A percentile compares a stretch with the other conserved stretches of the same genome.
Conservation (phyloP, 2,329 filamentous ascomycete genomes). For the Fusarium sp. region DNA sequence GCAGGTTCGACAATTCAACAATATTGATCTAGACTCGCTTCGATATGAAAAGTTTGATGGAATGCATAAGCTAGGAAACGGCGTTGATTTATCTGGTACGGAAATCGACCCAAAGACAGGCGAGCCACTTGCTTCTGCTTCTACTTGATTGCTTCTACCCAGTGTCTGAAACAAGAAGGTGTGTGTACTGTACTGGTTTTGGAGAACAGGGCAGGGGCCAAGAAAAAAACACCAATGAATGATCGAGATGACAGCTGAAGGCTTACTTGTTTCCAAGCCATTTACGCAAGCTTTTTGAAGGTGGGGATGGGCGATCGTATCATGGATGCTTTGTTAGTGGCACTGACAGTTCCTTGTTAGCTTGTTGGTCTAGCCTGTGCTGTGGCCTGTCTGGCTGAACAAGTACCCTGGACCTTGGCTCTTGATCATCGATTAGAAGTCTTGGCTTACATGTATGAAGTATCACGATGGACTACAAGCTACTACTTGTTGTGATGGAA, state of each 20-base stretch:
- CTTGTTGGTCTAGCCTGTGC: not conserved
- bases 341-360: constrained; percentile 1
- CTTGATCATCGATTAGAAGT: constrained; percentile 16
- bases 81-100: constrained; percentile 52
- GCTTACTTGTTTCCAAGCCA: constrained; percentile 34
- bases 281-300: constrained; percentile 39
- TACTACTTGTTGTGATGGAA: not conserved
- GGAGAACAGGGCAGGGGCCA: not conserved
- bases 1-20: constrained; percentile 56
- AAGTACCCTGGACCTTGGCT: constrained; percentile 3
- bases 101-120: constrained; percentile 12
- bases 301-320: constrained; percentile 19
- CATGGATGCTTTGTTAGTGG: constrained; percentile 15
- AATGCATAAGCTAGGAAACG: constrained; percentile 47
- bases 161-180: constrained; percentile 4
- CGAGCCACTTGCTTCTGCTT: constrained; percentile 5
- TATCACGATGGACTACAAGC: not conserved
- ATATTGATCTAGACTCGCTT: constrained; percentile 54
- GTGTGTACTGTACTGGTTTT: not conserved
- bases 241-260: constrained; percentile 33
- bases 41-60: constrained; percentile 54
- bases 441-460: constrained; percentile 16
- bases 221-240: constrained; percentile 6
- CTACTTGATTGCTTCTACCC: not conserved
- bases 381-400: constrained; percentile 26